Evolutionary conservation across 2,329 filamentous ascomycete species (phyloP), one percentile per base, ranked within the genome.

Genomic region (Mariannaea sp.): DNA sequence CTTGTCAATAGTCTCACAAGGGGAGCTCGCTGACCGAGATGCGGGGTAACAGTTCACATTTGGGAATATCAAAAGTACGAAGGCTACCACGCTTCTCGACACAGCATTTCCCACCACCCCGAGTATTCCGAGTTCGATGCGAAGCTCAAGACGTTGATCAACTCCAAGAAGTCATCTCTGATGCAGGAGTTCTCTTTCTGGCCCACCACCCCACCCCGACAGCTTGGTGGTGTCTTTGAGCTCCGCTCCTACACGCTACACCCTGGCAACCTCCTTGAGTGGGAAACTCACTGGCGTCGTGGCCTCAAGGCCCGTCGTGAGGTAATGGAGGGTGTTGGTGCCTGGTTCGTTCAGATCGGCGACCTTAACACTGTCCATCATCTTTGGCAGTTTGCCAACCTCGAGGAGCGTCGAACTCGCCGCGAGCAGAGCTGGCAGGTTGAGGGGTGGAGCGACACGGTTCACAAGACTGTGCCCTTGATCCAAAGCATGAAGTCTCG

Each of bases 101-200:
- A 97, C 77, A 84, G 82, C 64, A 96, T 97, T 62, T 85, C 90
- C 56, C 77, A 81, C 64, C 90, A 96, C 67, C 89, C 90, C 58
- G 91, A 92, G 14, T 97, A 91, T 71, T 77, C 86, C 62, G 87
- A 83, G 8, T 97, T 97, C 70, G 90, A 96, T 70, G 78, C 77
- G 58, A 89, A 93, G 75, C 86, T 99, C 46, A 92, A 92, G 74
- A 80, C 78, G n/a, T 79, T 97, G 57, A 93, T 99, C 69, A 86
- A 80, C 54, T 84, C 84, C 59, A 97, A 96, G 79, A 85, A 87
- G 63, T 89, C 88, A 4, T 97, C 92, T 0, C 82, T 99, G 45
- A 99, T 99, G 94, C 94, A 99, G 73, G 94, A 99, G 74, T 99
- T 99, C 76, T 96, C 92, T 29, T 99, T 99, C 82, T 99, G 94